These are phyloP conservation scores for Chrysanthemum makinoi DNA, from an alignment of 129 eudicot genomes.

Conservation along the genomic window DNA sequence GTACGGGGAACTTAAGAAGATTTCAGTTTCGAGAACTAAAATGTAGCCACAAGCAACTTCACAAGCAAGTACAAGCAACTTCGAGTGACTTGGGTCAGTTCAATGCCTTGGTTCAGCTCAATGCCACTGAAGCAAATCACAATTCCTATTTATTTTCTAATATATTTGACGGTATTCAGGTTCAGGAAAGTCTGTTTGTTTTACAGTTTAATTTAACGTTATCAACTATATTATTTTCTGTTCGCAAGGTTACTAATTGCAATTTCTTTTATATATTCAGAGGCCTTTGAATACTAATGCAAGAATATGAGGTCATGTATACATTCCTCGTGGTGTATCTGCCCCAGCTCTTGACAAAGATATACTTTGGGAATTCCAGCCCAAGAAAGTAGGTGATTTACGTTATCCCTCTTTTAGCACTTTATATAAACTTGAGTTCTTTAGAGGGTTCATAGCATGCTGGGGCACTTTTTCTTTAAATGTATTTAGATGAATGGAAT, in stretches of 20 bases:
- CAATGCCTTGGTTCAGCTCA: too few species aligned
- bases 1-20: slow-evolving; percentile 79
- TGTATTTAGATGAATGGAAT: too few species aligned
- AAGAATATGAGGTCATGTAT: slow-evolving; percentile 83
- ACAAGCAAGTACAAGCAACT: slow-evolving; percentile 44
- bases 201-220: background rate
- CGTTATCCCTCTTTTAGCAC: too few species aligned
- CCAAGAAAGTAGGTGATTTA: slow-evolving; percentile 69
- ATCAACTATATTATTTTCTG: background rate
- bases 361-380: slow-evolving; percentile 28
- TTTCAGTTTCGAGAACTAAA: slow-evolving; percentile 82
- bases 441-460: too few species aligned
- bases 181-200: slow-evolving; percentile 13
- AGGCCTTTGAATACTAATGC: slow-evolving; percentile 97
- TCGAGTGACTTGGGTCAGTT: too few species aligned
- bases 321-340: slow-evolving; percentile 98
- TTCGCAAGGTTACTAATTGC: slow-evolving; percentile 8
- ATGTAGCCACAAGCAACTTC: slow-evolving; percentile 75
- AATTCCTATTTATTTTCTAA: too few species aligned
- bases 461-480: too few species aligned
- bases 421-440: too few species aligned
- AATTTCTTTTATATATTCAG: slow-evolving; percentile 41
- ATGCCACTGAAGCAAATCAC: too few species aligned
- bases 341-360: slow-evolving; percentile 98
- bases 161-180: slow-evolving; percentile 22